A percentile compares a stretch with the other conserved stretches of the same genome.
Evolutionary conservation across 2,329 filamentous ascomycete genomes (phyloP).

Genomic region (Sporothrix luriei): DNA sequence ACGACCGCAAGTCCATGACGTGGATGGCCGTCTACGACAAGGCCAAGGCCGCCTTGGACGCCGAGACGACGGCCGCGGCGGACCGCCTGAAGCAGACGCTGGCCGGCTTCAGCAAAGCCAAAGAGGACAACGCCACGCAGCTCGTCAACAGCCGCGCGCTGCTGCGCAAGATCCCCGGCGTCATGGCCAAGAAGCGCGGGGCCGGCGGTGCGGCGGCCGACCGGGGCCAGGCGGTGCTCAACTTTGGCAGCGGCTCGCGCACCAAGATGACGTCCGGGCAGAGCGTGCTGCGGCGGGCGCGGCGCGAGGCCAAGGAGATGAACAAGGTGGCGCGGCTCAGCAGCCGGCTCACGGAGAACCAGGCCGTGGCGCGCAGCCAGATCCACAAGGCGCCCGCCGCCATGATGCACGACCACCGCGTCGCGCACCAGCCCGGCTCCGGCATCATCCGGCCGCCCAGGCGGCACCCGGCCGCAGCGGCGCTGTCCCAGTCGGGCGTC

Average conservation of each 20-base stretch:
- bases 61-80: slow-evolving; percentile 59
- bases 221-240: slow-evolving; percentile 44
- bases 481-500: slow-evolving; percentile 16
- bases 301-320: slow-evolving; percentile 60
- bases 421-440: slow-evolving; percentile 41
- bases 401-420: slow-evolving; percentile 58
- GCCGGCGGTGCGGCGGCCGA: slow-evolving; percentile 30
- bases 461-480: slow-evolving; percentile 26
- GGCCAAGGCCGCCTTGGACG: slow-evolving; percentile 63
- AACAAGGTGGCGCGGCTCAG: slow-evolving; percentile 52
- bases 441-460: slow-evolving; percentile 35
- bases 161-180: slow-evolving; percentile 42
- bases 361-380: slow-evolving; percentile 44
- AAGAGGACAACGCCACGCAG: slow-evolving; percentile 59
- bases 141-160: slow-evolving; percentile 54
- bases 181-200: slow-evolving; percentile 31
- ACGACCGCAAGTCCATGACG: slow-evolving; percentile 55
- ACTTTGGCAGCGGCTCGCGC: slow-evolving; percentile 53
- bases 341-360: slow-evolving; percentile 45
- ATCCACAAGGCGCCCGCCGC: slow-evolving; percentile 55
- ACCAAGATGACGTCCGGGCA: slow-evolving; percentile 57
- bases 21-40: slow-evolving; percentile 75
- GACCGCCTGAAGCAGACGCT: slow-evolving; percentile 60
- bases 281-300: slow-evolving; percentile 59
- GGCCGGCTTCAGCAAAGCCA: slow-evolving; percentile 59